Base-by-base conservation (phyloP, 1,139 yeast species). In the Saccharomyces hybrid region DNA sequence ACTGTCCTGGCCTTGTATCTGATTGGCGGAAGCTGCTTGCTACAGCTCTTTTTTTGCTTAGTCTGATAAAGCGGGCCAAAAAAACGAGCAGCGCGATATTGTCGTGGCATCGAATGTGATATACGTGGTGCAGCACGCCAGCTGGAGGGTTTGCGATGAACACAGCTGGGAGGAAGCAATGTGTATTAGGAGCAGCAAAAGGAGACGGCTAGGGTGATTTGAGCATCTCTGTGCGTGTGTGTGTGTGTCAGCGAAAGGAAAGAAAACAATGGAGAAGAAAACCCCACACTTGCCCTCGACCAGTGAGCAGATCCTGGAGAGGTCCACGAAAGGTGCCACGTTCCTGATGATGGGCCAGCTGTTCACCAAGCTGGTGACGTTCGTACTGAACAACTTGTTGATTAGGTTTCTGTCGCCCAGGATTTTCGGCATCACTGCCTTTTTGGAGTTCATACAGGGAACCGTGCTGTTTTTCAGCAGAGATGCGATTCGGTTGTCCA, bases 401-500 rank as follows among this genome's bases (percentile, higher is more conserved):
- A 76, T 93, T 29, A 76, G 90, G 49, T 81, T 78, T 60, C 77
- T 89, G n/a, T 81, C 95, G 1, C 96, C 98, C 0, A 75, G 79
- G 42, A 68, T 85, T 6, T 81, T 91, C 62, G 99, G 98, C 2
- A 78, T 84, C 41, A 80, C 90, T n/a, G 78, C 90, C 7, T 86
- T 86, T 62, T 73, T 90, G 58, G 98, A 93, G 65, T 83, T 93
- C 57, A 67, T 88, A 29, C 76, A 81, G 26, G 80, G 83, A 32
- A 82, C 95, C 0, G 76, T 83, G 1, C 71, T 91, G 31, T 88
- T 88, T 66, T 84, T 89, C 67, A 80, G 95, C 58, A 73, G 97
- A 54, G 98, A 93, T 64, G 96, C 95, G 0, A 81, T 82, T 47
- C 73, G 99, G 53, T 69, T 90, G 27, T 80, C 96, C 0, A 76